Evolutionary conservation across 2,329 filamentous ascomycete genomes (phyloP).

Genomic region (Calonectria fujianensis): DNA sequence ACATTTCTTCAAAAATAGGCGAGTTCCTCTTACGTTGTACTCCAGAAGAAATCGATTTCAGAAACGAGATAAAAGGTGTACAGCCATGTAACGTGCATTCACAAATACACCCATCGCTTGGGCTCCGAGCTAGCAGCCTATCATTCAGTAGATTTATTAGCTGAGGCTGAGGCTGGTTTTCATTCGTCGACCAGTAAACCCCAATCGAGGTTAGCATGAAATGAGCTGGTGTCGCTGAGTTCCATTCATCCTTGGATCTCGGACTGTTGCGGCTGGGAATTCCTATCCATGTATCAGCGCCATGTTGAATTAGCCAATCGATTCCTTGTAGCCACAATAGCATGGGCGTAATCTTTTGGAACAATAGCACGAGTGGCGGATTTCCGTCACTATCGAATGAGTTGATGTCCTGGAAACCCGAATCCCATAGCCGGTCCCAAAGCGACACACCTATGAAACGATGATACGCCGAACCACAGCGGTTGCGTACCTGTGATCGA

Average conservation of each 20-base stretch:
- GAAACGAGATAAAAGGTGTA: neutral
- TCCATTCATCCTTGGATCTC: fast-evolving
- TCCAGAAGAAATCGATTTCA: neutral
- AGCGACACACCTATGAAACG: too few species aligned
- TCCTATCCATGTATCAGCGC: neutral
- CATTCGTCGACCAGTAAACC: neutral
- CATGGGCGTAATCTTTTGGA: fast-evolving
- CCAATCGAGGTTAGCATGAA: neutral
- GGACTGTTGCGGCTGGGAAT: fast-evolving
- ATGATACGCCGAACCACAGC: too few species aligned
- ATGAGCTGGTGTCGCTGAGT: neutral
- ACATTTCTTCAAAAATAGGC: neutral
- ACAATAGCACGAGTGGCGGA: neutral
- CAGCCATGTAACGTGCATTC: neutral
- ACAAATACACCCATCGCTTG: neutral
- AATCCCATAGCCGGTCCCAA: neutral
- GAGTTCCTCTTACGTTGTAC: neutral
- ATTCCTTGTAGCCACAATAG: neutral
- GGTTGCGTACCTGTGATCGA: too few species aligned
- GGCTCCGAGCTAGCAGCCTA: neutral
- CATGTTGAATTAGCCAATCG: neutral
- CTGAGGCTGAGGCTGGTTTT: fast-evolving
- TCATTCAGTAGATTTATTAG: neutral
- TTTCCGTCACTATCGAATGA: neutral
- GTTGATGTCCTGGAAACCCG: neutral